Percentiles rank a stretch among this genome's conserved stretches.
These are phyloP conservation scores for Puya raimondii DNA, from an alignment of 176 grass and related monocot species.

Conservation along the genomic window DNA sequence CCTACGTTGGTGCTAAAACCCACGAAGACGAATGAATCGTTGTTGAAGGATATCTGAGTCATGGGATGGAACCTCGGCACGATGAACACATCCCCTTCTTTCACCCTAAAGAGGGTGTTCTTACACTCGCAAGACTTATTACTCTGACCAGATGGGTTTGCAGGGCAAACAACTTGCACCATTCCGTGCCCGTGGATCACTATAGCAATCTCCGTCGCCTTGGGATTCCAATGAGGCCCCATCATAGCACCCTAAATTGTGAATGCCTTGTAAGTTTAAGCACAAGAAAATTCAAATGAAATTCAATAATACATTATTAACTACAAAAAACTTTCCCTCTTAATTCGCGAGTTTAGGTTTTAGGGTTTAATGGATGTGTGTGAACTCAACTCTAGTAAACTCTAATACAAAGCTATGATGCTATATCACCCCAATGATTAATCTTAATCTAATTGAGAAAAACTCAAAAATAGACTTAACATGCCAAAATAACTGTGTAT, in stretches of 20 bases:
- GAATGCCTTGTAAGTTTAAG: neutral
- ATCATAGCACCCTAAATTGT: constrained; percentile 68
- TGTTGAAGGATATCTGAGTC: constrained; percentile 85
- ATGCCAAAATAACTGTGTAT: no score
- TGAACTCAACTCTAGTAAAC: no score
- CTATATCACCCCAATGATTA: no score
- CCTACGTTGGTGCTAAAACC: constrained; percentile 71
- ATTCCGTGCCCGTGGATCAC: constrained; percentile 50
- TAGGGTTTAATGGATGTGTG: no score
- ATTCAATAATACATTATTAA: no score
- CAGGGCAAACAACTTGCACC: constrained; percentile 63
- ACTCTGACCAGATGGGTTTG: constrained; percentile 18
- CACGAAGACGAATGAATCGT: constrained; percentile 66
- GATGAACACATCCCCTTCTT: constrained; percentile 73
- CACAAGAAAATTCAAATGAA: neutral
- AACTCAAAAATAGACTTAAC: no score
- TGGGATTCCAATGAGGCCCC: constrained; percentile 93
- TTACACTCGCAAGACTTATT: constrained; percentile 6
- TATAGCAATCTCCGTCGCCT: constrained; percentile 63
- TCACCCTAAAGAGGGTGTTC: constrained; percentile 41
- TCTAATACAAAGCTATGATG: no score
- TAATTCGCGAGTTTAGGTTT: neutral
- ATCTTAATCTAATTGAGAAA: no score
- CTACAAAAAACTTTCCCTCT: no score
- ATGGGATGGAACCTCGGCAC: constrained; percentile 74